Conservation (phyloP, 352 stramenopile genomes). For the Hyaloperonospora arabidopsidis region DNA sequence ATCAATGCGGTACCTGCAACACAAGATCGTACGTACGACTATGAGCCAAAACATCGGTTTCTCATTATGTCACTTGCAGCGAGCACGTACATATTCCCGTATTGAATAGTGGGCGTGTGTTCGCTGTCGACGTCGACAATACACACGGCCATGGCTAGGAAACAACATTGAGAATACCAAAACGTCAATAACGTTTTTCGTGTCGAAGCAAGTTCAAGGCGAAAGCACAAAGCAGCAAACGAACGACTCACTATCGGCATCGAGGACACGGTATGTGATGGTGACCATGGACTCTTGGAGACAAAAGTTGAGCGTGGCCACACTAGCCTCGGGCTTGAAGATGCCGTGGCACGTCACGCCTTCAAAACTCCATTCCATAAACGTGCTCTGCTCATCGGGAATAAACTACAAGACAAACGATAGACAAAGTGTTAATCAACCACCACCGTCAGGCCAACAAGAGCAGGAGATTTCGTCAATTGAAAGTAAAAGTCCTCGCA, state of each 20-base stretch:
- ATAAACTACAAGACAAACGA: slow-evolving; percentile 46
- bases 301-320: slow-evolving; percentile 80
- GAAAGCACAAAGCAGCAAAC: background rate
- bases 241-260: slow-evolving; percentile 58
- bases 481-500: slow-evolving; percentile 9
- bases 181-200: background rate
- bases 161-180: background rate
- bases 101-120: slow-evolving; percentile 74
- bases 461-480: background rate
- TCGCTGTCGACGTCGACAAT: slow-evolving; percentile 82
- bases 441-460: background rate
- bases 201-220: background rate
- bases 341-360: slow-evolving; percentile 75
- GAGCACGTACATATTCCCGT: slow-evolving; percentile 66
- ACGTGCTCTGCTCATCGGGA: slow-evolving; percentile 63
- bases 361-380: slow-evolving; percentile 84
- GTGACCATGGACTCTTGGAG: slow-evolving; percentile 79
- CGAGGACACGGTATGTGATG: slow-evolving; percentile 73
- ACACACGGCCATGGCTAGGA: slow-evolving; percentile 69
- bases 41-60: background rate
- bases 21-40: background rate
- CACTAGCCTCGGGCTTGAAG: slow-evolving; percentile 71
- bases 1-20: slow-evolving; percentile 65
- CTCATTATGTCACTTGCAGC: background rate
- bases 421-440: too few relatives aligned